Evolutionary conservation across 1,139 yeast species (phyloP).

Genomic region (Taphrina deformans): DNA sequence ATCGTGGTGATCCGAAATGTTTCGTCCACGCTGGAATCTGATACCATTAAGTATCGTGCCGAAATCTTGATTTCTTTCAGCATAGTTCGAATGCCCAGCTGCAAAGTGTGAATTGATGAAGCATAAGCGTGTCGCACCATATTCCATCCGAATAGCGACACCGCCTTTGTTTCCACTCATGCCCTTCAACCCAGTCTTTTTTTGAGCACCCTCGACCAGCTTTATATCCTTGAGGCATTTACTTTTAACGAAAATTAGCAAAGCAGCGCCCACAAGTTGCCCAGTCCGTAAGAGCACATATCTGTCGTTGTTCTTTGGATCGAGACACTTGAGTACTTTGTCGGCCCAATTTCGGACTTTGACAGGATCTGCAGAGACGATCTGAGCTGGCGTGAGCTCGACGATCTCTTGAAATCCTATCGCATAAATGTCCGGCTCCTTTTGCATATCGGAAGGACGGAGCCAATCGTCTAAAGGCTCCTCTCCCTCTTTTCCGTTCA

Average conservation of each 20-base stretch:
- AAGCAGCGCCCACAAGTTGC: constrained; percentile 89
- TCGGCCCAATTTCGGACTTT: constrained; percentile 78
- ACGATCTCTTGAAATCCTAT: constrained; percentile 92
- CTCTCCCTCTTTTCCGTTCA: constrained; percentile 66
- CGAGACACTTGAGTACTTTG: constrained; percentile 60
- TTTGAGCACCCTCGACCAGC: constrained; percentile 74
- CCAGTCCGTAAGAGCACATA: constrained; percentile 78
- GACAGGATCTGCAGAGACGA: constrained; percentile 74
- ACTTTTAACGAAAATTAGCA: constrained; percentile 68
- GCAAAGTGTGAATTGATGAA: constrained; percentile 91
- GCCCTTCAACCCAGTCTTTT: constrained; percentile 89
- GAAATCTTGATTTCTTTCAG: constrained; percentile 86
- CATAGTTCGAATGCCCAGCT: constrained; percentile 81
- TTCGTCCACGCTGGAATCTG: constrained; percentile 67
- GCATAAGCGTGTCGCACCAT: constrained; percentile 75
- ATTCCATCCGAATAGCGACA: constrained; percentile 76
- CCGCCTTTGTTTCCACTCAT: constrained; percentile 92
- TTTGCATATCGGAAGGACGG: constrained; percentile 59
- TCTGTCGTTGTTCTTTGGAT: constrained; percentile 46
- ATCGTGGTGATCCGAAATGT: constrained; percentile 72
- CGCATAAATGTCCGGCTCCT: constrained; percentile 65
- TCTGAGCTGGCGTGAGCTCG: constrained; percentile 85
- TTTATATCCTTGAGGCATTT: constrained; percentile 64
- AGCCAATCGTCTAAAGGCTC: constrained; percentile 68
- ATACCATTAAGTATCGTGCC: constrained; percentile 76